A percentile compares a stretch with the other conserved stretches of the same genome.
Evolutionary conservation across 441 rosid species (phyloP).

Genomic region (Arabidopsis hybrid): DNA sequence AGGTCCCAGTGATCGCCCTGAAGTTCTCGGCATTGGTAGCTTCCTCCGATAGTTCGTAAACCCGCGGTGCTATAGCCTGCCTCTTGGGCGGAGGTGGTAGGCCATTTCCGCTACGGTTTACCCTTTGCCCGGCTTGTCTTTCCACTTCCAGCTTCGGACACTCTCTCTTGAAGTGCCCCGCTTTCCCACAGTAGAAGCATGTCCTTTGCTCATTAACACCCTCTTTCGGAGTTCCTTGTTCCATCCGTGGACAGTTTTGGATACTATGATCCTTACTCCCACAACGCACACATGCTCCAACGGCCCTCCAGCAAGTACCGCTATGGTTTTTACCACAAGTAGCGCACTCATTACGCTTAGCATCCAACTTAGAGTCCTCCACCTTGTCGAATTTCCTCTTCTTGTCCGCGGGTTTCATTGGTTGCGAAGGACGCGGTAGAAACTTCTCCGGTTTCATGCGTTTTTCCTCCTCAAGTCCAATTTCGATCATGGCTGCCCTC

Average conservation of each 20-base stretch:
- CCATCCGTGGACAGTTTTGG: neutral
- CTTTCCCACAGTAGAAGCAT: neutral
- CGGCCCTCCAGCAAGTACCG: neutral
- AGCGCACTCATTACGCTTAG: neutral
- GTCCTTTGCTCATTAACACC: neutral
- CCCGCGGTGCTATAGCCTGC: too few relatives aligned
- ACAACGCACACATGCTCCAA: neutral
- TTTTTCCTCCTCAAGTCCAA: neutral
- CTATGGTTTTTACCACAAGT: neutral
- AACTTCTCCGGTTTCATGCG: neutral
- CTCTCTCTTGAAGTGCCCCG: neutral
- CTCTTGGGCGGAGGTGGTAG: too few relatives aligned
- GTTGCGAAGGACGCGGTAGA: too few relatives aligned
- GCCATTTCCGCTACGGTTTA: too few relatives aligned
- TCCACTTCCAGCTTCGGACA: neutral
- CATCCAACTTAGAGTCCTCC: neutral
- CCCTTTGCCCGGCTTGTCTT: too few relatives aligned
- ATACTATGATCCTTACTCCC: neutral
- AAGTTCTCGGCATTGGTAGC: too few relatives aligned
- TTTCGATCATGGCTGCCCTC: neutral
- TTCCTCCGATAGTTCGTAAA: too few relatives aligned
- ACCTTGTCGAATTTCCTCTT: neutral
- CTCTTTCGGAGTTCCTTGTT: too few relatives aligned
- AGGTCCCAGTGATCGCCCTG: too few relatives aligned
- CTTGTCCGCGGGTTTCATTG: neutral